Conservation (phyloP, 2,329 filamentous ascomycete species). For the Aureobasidium sp. region DNA sequence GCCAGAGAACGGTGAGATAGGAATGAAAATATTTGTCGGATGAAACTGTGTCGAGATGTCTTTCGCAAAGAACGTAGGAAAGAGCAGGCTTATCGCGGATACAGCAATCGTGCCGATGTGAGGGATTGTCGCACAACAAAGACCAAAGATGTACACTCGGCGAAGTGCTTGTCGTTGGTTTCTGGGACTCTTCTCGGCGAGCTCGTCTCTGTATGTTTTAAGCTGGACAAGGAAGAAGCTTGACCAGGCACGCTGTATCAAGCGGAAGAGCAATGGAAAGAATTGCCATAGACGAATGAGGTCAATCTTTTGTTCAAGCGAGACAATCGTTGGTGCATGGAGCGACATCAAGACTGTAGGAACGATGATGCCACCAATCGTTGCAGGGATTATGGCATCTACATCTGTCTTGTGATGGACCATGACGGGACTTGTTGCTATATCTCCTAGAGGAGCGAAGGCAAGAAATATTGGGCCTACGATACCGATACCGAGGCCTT, state of each 20-base stretch:
- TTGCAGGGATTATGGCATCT: background rate
- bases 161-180: background rate
- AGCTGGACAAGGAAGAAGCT: background rate
- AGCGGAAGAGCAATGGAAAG: conserved; percentile 2
- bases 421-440: background rate
- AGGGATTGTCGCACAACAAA: background rate
- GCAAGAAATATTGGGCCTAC: conserved; percentile 9
- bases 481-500: conserved; percentile 6
- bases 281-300: conserved; percentile 11
- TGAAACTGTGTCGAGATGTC: background rate
- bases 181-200: background rate
- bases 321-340: background rate
- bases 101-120: background rate
- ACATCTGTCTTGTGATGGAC: background rate
- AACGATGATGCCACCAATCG: background rate
- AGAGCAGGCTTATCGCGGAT: background rate
- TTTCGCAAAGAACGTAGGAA: background rate
- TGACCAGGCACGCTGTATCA: background rate
- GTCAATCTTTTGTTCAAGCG: background rate
- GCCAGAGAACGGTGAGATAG: background rate
- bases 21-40: background rate
- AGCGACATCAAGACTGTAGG: conserved; percentile 14
- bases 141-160: conserved; percentile 1
- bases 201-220: background rate
- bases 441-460: background rate